A percentile compares a stretch with the other conserved stretches of the same genome.
Conservation (phyloP, 176 grass and related monocot genomes). For the Otatea glauca region DNA sequence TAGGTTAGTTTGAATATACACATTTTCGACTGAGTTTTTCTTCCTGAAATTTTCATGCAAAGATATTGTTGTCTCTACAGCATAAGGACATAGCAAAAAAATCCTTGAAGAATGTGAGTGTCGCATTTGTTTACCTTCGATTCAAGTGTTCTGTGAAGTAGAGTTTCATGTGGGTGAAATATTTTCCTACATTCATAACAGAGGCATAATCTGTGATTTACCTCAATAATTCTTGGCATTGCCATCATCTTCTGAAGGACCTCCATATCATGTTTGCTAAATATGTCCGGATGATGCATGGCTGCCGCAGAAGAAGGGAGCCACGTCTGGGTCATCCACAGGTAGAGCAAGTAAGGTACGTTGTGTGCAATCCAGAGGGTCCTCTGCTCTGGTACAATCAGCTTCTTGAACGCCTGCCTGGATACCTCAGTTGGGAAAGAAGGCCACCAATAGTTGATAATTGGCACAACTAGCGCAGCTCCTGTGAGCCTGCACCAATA, state of each 20-base stretch:
- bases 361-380: slow-evolving; percentile 74
- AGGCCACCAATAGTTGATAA: slow-evolving; percentile 89
- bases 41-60: slow-evolving; percentile 19
- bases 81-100: not conserved
- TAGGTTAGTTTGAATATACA: not conserved
- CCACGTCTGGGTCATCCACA: slow-evolving; percentile 84
- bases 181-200: slow-evolving; percentile 16
- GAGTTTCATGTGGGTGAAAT: not conserved
- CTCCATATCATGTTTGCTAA: slow-evolving; percentile 64
- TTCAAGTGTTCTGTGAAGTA: not conserved
- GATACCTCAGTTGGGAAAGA: slow-evolving; percentile 67
- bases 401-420: slow-evolving; percentile 61
- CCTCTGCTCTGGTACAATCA: slow-evolving; percentile 59
- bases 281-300: slow-evolving; percentile 60
- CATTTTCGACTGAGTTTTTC: not conserved
- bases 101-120: not conserved
- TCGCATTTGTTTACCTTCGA: not conserved
- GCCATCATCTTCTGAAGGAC: slow-evolving; percentile 63
- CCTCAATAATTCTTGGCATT: slow-evolving; percentile 50
- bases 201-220: slow-evolving; percentile 34
- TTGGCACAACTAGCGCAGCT: slow-evolving; percentile 64
- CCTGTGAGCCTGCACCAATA: slow-evolving; percentile 62
- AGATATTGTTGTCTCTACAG: slow-evolving; percentile 32
- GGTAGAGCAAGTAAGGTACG: slow-evolving; percentile 70
- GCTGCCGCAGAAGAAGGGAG: slow-evolving; percentile 63